Evolutionary conservation across 805 yeast genomes (phyloP).

Genomic region (Naumovozyma dairenensis): DNA sequence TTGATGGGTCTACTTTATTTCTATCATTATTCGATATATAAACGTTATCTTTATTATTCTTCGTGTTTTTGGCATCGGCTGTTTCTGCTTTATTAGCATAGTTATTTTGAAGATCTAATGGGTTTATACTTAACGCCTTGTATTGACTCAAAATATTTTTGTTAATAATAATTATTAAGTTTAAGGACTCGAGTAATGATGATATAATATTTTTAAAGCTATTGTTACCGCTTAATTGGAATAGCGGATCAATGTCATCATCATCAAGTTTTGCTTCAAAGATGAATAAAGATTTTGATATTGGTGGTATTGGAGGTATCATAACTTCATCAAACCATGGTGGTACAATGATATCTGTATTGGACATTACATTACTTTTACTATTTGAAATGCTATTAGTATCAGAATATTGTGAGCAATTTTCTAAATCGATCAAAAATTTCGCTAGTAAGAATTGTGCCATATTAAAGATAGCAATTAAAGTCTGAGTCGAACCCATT

Average conservation of each 20-base stretch:
- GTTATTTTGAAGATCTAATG: conserved; percentile 2
- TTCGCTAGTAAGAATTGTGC: conserved; percentile 18
- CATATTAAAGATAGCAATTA: conserved; percentile 18
- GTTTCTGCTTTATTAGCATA: neutral
- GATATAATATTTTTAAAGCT: conserved; percentile 4
- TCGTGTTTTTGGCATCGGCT: too few relatives aligned
- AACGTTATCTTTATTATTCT: too few relatives aligned
- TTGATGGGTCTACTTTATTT: conserved; percentile 7
- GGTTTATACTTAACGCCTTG: conserved; percentile 7
- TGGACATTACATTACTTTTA: neutral
- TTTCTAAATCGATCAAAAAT: conserved; percentile 14
- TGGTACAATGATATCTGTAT: conserved; percentile 13
- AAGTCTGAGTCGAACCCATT: conserved; percentile 19
- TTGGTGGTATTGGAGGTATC: conserved; percentile 24
- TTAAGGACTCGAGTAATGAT: conserved; percentile 13
- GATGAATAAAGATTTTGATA: conserved; percentile 24
- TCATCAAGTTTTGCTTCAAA: too few relatives aligned
- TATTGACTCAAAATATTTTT: conserved; percentile 13
- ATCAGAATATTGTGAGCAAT: conserved; percentile 3
- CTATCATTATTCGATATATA: too few relatives aligned
- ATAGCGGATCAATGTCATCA: conserved; percentile 3
- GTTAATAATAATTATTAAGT: conserved; percentile 9
- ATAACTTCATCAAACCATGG: conserved; percentile 18
- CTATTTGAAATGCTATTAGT: too few relatives aligned
- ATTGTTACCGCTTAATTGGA: conserved; percentile 4